Conservation (phyloP, 108 stramenopile genomes). For the Poteriospumella lacustris region DNA sequence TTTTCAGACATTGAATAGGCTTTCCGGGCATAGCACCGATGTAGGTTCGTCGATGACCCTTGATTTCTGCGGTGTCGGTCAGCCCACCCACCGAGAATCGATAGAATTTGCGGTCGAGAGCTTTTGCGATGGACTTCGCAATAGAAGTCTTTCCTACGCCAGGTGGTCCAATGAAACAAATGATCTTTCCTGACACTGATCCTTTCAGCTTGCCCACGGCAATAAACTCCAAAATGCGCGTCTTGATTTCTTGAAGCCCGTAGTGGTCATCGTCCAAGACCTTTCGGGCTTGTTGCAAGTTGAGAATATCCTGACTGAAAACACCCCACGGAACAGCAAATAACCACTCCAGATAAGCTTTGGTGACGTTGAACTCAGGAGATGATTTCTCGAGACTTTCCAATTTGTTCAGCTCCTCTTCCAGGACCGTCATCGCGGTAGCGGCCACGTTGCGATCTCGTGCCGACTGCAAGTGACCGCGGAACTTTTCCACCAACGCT, state of each 20-base stretch:
- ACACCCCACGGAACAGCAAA: slow-evolving; percentile 85
- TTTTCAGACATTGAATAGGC: slow-evolving; percentile 86
- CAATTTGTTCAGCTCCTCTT: slow-evolving; percentile 84
- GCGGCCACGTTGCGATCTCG: slow-evolving; percentile 62
- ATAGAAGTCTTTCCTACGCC: slow-evolving; percentile 81
- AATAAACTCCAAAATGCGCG: slow-evolving; percentile 92
- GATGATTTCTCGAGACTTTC: slow-evolving; percentile 84
- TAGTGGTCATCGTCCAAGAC: slow-evolving; percentile 86
- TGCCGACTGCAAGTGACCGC: slow-evolving; percentile 59
- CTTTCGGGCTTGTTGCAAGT: slow-evolving; percentile 63
- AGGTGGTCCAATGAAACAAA: slow-evolving; percentile 89
- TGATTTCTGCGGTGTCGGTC: slow-evolving; percentile 87
- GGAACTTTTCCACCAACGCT: slow-evolving; percentile 76
- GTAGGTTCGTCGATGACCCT: slow-evolving; percentile 95
- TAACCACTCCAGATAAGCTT: slow-evolving; percentile 93
- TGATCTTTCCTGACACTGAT: slow-evolving; percentile 82
- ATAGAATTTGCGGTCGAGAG: slow-evolving; percentile 85
- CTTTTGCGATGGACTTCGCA: slow-evolving; percentile 79
- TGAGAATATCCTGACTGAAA: slow-evolving; percentile 74
- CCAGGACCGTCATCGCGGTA: slow-evolving; percentile 66
- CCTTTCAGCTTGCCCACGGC: slow-evolving; percentile 90
- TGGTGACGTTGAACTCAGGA: slow-evolving; percentile 87
- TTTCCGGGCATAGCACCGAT: slow-evolving; percentile 94
- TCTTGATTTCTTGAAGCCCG: slow-evolving; percentile 88
- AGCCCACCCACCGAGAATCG: slow-evolving; percentile 93